A percentile compares a stretch with the other conserved stretches of the same genome.
phyloP scores from a whole-genome alignment of 164 flowering plant genomes.

The Cinnamomum chago region DNA sequence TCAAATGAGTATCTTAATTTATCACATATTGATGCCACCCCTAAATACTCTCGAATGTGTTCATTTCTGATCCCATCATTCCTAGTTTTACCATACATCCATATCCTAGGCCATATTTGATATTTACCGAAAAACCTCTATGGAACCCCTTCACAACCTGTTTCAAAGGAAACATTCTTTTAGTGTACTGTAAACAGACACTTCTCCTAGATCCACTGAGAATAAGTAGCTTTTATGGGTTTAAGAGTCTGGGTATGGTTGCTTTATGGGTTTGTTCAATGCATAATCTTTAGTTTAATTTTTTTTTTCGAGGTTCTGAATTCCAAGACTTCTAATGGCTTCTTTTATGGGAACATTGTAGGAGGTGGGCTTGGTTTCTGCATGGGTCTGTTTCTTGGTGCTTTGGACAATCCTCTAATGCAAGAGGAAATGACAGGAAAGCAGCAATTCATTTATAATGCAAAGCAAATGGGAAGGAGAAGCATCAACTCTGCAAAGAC shows the following conservation, averaged over 20 bases:
- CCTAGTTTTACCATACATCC: no score
- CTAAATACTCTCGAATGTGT: no score
- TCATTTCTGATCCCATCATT: no score
- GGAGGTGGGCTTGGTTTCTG: slow-evolving; percentile 91
- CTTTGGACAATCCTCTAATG: slow-evolving; percentile 77
- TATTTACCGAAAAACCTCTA: no score
- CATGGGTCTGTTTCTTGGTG: slow-evolving; percentile 85
- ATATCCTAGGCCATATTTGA: no score
- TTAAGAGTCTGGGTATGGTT: not conserved
- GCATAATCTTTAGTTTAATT: not conserved
- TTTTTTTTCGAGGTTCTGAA: not conserved
- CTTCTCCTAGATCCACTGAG: no score
- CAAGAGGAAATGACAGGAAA: slow-evolving; percentile 71
- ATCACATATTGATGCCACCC: no score
- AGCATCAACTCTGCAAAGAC: slow-evolving; percentile 75
- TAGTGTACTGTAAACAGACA: no score
- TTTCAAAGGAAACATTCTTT: no score
- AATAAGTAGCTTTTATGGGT: not conserved
- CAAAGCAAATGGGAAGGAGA: slow-evolving; percentile 86
- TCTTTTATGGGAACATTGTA: slow-evolving; percentile 19
- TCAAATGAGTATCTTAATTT: no score
- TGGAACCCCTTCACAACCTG: no score
- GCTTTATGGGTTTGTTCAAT: not conserved
- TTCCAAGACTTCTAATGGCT: not conserved
- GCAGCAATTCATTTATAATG: slow-evolving; percentile 65